Percentiles rank a stretch among this genome's conserved stretches.
Evolutionary conservation across 2,329 filamentous ascomycete genomes (phyloP).

Genomic region (Penicillium sp.): DNA sequence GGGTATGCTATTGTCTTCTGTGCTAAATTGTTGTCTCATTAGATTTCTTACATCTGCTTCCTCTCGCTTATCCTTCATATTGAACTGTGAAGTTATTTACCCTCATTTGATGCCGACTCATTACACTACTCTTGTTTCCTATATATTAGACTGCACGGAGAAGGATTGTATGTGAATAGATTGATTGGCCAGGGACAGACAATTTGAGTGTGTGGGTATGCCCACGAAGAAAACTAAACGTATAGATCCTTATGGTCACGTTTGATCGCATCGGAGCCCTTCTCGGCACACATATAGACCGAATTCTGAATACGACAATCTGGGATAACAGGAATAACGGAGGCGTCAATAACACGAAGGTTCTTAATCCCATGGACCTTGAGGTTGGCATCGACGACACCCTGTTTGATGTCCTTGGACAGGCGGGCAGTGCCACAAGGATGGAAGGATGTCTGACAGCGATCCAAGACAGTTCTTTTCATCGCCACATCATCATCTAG

Average conservation of each 20-base stretch:
- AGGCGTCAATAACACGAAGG: slow-evolving; percentile 61
- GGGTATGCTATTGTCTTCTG: too few species aligned
- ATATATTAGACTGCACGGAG: too few species aligned
- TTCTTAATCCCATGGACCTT: slow-evolving; percentile 59
- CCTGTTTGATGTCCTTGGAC: slow-evolving; percentile 55
- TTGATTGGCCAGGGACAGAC: too few species aligned
- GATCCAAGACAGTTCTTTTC: slow-evolving; percentile 57
- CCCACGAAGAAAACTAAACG: too few species aligned
- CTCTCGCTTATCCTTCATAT: too few species aligned
- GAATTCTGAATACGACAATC: slow-evolving; percentile 63
- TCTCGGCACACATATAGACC: slow-evolving; percentile 50
- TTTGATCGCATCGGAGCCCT: slow-evolving; percentile 21
- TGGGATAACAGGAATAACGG: slow-evolving; percentile 59
- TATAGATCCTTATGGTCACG: not conserved
- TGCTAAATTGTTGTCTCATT: too few species aligned
- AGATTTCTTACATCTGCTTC: too few species aligned
- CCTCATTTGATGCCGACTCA: too few species aligned
- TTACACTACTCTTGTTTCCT: too few species aligned
- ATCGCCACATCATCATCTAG: slow-evolving; percentile 60
- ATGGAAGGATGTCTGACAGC: slow-evolving; percentile 34
- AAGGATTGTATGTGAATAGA: too few species aligned
- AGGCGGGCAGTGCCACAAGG: slow-evolving; percentile 62
- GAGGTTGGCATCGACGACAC: slow-evolving; percentile 57
- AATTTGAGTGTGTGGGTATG: too few species aligned
- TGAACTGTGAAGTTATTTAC: too few species aligned